phyloP scores from a whole-genome alignment of 805 yeast genomes.

The Cyberlindnera euphorbiae region DNA sequence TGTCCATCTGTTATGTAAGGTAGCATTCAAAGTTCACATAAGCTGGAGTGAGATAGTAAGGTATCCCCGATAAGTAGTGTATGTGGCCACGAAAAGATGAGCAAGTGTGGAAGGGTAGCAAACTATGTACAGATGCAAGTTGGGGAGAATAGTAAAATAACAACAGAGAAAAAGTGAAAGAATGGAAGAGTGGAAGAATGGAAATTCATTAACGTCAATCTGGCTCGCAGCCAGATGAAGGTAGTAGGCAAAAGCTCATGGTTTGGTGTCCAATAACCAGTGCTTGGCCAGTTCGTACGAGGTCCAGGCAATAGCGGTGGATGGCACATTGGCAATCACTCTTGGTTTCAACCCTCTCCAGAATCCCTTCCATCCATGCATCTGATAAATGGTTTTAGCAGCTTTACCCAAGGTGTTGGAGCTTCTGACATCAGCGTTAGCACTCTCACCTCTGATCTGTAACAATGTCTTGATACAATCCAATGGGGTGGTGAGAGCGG shows the following conservation, averaged over 20 bases:
- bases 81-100: too few species aligned
- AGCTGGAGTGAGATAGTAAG: too few species aligned
- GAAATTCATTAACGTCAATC: too few species aligned
- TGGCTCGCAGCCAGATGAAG: too few species aligned
- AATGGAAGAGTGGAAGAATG: too few species aligned
- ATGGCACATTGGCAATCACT: slow-evolving; percentile 87
- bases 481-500: slow-evolving; percentile 90
- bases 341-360: slow-evolving; percentile 85
- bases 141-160: not conserved
- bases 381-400: slow-evolving; percentile 55
- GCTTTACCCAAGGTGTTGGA: slow-evolving; percentile 71
- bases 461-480: slow-evolving; percentile 90
- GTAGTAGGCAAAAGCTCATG: not conserved
- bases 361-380: slow-evolving; percentile 65
- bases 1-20: too few species aligned
- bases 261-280: slow-evolving; percentile 23
- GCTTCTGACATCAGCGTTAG: slow-evolving; percentile 41
- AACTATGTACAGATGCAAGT: not conserved
- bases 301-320: slow-evolving; percentile 97
- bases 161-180: not conserved
- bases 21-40: too few species aligned
- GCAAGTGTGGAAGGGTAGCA: too few species aligned
- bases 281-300: slow-evolving; percentile 93
- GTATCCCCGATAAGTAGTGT: too few species aligned
- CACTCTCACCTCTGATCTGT: slow-evolving; percentile 66